Evolutionary conservation across 495 filamentous ascomycete species (phyloP).

Genomic region (Tuber microsphaerosporum): DNA sequence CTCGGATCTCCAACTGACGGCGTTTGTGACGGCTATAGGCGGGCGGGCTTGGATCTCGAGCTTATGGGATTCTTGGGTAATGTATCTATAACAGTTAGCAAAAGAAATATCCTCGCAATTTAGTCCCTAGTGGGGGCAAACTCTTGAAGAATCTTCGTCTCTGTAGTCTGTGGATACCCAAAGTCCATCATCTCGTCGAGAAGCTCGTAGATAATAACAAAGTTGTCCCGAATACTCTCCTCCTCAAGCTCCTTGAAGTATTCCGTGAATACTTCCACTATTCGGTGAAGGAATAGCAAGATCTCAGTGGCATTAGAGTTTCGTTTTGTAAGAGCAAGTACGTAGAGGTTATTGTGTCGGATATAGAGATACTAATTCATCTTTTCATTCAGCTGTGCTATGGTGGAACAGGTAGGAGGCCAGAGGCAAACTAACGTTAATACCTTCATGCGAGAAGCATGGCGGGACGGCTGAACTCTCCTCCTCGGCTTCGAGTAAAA

Average conservation of each 20-base stretch:
- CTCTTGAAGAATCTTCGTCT: slow-evolving; percentile 98
- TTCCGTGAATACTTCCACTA: slow-evolving; percentile 98
- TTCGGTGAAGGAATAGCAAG: slow-evolving; percentile 92
- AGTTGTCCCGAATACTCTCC: slow-evolving; percentile 98
- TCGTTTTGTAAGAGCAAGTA: slow-evolving; percentile 94
- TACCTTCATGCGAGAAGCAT: slow-evolving; percentile 97
- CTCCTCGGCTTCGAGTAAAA: slow-evolving; percentile 98
- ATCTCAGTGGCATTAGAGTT: slow-evolving; percentile 99
- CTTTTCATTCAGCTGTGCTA: slow-evolving; percentile 6
- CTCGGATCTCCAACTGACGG: slow-evolving; percentile 95
- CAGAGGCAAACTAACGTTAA: slow-evolving; percentile 63
- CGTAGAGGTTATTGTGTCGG: slow-evolving; percentile 97
- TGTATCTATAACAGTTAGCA: slow-evolving; percentile 55
- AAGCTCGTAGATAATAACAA: slow-evolving; percentile 97
- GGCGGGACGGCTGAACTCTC: slow-evolving; percentile 95
- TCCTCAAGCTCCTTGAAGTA: slow-evolving; percentile 99
- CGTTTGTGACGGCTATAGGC: slow-evolving; percentile 98
- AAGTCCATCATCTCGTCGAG: slow-evolving; percentile 99
- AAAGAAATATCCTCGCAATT: neutral
- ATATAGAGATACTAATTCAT: slow-evolving; percentile 87
- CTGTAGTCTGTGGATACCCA: slow-evolving; percentile 97
- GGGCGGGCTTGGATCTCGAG: slow-evolving; percentile 96
- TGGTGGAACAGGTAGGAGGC: slow-evolving; percentile 11
- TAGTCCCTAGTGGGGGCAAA: slow-evolving; percentile 33
- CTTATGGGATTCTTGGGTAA: slow-evolving; percentile 99